phyloP scores from a whole-genome alignment of 2,329 filamentous ascomycete species.

The Chrysosphaeria jannelii region DNA sequence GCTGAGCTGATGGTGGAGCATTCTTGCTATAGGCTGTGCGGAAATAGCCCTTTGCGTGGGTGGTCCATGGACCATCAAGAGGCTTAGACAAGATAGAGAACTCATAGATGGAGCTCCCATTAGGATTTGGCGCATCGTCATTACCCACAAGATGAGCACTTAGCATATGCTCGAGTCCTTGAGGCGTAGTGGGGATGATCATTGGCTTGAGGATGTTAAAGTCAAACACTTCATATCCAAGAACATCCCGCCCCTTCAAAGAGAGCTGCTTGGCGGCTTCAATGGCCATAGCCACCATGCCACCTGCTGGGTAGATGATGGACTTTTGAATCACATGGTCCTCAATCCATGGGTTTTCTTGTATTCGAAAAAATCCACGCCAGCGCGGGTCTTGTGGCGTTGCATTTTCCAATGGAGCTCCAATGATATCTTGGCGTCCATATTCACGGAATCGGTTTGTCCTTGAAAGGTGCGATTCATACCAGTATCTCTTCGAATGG shows the following conservation, averaged over 20 bases:
- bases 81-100: constrained; percentile 15
- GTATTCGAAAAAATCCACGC: constrained; percentile 14
- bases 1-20: too few species aligned
- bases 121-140: neutral
- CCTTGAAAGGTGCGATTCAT: constrained; percentile 9
- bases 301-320: constrained; percentile 10
- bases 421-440: constrained; percentile 7
- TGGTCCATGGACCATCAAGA: constrained; percentile 10
- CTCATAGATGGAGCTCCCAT: constrained; percentile 1
- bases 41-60: constrained; percentile 11
- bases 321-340: constrained; percentile 13
- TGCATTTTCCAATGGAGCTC: constrained; percentile 5
- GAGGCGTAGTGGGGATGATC: constrained; percentile 3
- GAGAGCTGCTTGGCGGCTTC: constrained; percentile 9
- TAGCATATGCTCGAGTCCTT: constrained; percentile 18
- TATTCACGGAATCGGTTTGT: constrained; percentile 8
- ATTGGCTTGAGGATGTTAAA: constrained; percentile 5
- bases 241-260: neutral
- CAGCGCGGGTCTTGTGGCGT: constrained; percentile 9
- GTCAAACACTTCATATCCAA: constrained; percentile 3
- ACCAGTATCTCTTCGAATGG: constrained; percentile 11
- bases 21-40: constrained; percentile 4
- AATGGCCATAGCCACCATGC: constrained; percentile 11
- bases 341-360: constrained; percentile 14
- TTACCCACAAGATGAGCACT: constrained; percentile 10